Percentiles rank a stretch among this genome's conserved stretches.
These are phyloP conservation scores for Cicer judaicum DNA, from an alignment of 306 rosid genomes.

Conservation along the genomic window DNA sequence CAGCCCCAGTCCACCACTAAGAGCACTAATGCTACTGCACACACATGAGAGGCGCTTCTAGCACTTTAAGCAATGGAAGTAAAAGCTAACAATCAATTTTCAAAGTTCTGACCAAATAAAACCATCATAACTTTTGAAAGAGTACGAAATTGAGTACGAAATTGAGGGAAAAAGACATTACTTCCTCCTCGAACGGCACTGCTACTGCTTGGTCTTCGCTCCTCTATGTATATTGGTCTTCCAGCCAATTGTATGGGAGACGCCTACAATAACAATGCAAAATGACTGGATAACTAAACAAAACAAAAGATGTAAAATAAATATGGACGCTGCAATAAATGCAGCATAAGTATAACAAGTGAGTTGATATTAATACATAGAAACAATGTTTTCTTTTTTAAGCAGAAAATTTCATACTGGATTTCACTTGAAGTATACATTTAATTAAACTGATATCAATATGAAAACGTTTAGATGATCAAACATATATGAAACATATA, in stretches of 20 bases:
- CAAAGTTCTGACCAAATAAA: conserved; percentile 15
- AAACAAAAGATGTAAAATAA: not conserved
- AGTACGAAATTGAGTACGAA: conserved; percentile 8
- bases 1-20: not conserved
- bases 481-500: conserved; percentile 9
- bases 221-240: conserved; percentile 88
- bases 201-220: conserved; percentile 83
- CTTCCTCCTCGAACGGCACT: conserved; percentile 82
- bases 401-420: not conserved
- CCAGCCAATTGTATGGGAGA: conserved; percentile 91
- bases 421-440: not conserved
- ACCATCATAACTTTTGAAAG: conserved; percentile 1
- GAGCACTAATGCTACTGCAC: not conserved
- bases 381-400: not conserved
- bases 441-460: not conserved
- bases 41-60: not conserved
- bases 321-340: not conserved
- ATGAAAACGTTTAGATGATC: conserved; percentile 29
- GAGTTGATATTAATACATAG: not conserved
- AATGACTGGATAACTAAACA: conserved; percentile 15
- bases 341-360: conserved; percentile 22
- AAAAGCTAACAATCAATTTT: conserved; percentile 13
- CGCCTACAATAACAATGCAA: conserved; percentile 60
- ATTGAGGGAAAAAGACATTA: conserved; percentile 50
- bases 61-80: conserved; percentile 9